Evolutionary conservation across 164 flowering plant species (phyloP), one percentile per base, ranked within the genome.

Genomic region (Magnolia kwangsiensis): DNA sequence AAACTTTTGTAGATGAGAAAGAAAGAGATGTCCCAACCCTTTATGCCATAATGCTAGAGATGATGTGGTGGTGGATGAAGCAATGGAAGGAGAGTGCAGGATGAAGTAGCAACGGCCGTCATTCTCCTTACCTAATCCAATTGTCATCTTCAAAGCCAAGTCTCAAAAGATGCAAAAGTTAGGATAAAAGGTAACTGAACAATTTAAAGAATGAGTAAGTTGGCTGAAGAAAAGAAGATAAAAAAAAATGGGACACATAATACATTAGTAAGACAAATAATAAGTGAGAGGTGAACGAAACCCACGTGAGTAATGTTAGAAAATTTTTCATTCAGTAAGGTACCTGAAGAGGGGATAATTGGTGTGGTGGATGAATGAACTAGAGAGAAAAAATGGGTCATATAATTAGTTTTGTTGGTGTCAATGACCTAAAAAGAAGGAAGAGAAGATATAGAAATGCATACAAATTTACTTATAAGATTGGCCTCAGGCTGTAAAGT

Each of bases 21-120:
- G 13, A n/a, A 1, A 18, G n/a, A 59, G 9, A 7, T 72, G 66
- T n/a, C 50, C 66, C 11, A 59, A 9, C 1, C 24, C 1, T 66
- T 23, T n/a, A 72, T 59, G 66, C 75, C 75, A 72, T 21, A 59
- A 9, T 23, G 27, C 75, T 58, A 16, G 21, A 6, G 64, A 21
- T 37, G 11, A 51, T 58, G 7, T 37, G 45, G 45, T 37, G 45
- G 45, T 27, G 7, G 45, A 37, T 3, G 4, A 5, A 37, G 45
- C 45, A 37, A 5, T 37, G 6, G 45, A 37, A 3, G 7, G 7
- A 5, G 45, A 3, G 7, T 37, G 45, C 45, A 37, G 45, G 7
- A 37, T 37, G 14, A 72, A 72, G 13, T 72, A 51, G 45, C 23
- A 51, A 20, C 4, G 65, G 2, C 65, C 64, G 55, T 31, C 74